Evolutionary conservation across 2,329 filamentous ascomycete genomes (phyloP).

Genomic region (Ceratocystiopsis minuta): DNA sequence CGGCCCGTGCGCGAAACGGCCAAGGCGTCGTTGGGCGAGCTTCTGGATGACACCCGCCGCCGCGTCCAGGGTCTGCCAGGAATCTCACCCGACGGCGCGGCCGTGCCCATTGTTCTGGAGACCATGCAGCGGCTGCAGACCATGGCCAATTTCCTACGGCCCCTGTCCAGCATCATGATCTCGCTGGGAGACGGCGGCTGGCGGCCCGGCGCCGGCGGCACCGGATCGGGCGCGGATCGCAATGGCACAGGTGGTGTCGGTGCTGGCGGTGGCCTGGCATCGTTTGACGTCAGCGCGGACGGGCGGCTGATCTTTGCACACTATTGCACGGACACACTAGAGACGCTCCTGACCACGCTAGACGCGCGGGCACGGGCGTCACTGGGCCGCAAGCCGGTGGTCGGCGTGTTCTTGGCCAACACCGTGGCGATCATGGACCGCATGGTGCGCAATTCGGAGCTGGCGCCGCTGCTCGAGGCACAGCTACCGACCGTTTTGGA

Average conservation of each 20-base stretch:
- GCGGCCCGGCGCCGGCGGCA: conserved; percentile 31
- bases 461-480: conserved; percentile 51
- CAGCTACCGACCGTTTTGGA: conserved; percentile 49
- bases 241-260: conserved; percentile 22
- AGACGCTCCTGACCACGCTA: conserved; percentile 56
- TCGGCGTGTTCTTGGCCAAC: conserved; percentile 85
- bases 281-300: conserved; percentile 78
- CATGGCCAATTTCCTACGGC: conserved; percentile 71
- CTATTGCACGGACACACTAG: conserved; percentile 79
- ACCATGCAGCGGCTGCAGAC: conserved; percentile 74
- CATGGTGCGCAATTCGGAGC: conserved; percentile 64
- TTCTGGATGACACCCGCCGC: conserved; percentile 68
- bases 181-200: conserved; percentile 88
- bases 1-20: conserved; percentile 85
- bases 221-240: conserved; percentile 26
- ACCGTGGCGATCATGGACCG: conserved; percentile 70
- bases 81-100: conserved; percentile 60
- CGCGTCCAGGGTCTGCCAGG: conserved; percentile 46
- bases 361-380: conserved; percentile 50
- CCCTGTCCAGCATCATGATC: conserved; percentile 76
- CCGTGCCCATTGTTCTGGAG: conserved; percentile 61
- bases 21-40: conserved; percentile 64
- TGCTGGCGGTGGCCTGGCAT: conserved; percentile 50
- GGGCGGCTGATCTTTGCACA: conserved; percentile 75
- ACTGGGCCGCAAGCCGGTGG: conserved; percentile 47